Percentiles rank a stretch among this genome's conserved stretches.
Conservation (phyloP, 768 basidiomycete species). For the Phaeolepiota aurea region DNA sequence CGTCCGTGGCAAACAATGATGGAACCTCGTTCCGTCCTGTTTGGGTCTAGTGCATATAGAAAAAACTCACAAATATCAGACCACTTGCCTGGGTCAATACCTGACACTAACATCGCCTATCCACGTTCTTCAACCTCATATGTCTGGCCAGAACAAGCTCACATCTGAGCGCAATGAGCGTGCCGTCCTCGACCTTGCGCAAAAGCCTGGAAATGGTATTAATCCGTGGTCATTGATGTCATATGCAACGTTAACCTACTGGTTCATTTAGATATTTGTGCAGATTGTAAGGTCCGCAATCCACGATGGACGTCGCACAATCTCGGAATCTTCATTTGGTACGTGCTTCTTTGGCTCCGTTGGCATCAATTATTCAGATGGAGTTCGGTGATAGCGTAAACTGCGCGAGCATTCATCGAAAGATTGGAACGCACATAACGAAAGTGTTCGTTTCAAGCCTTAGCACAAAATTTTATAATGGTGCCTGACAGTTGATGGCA, state of each 20-base stretch:
- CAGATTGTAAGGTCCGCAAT: constrained; percentile 82
- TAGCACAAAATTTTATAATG: too few species aligned
- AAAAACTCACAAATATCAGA: too few species aligned
- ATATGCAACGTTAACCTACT: neutral
- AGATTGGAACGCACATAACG: constrained; percentile 88
- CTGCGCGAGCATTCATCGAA: constrained; percentile 90
- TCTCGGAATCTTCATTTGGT: constrained; percentile 87
- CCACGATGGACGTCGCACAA: constrained; percentile 90
- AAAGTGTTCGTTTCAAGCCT: constrained; percentile 73
- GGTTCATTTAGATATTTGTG: constrained; percentile 63
- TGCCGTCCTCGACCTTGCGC: constrained; percentile 57
- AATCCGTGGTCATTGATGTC: too few species aligned
- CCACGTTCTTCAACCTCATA: too few species aligned
- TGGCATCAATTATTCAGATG: constrained; percentile 6
- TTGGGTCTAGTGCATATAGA: too few species aligned
- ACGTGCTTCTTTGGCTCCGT: constrained; percentile 9
- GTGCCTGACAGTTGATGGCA: constrained; percentile 16
- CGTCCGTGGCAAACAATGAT: too few species aligned
- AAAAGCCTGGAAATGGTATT: constrained; percentile 73
- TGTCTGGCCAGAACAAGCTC: constrained; percentile 41
- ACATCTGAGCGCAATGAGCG: constrained; percentile 59
- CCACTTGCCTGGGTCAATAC: too few species aligned
- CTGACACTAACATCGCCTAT: too few species aligned
- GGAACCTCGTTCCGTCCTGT: too few species aligned
- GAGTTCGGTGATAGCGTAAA: constrained; percentile 42